phyloP scores from a whole-genome alignment of 164 flowering plant species.

The Chimonanthus salicifolius region DNA sequence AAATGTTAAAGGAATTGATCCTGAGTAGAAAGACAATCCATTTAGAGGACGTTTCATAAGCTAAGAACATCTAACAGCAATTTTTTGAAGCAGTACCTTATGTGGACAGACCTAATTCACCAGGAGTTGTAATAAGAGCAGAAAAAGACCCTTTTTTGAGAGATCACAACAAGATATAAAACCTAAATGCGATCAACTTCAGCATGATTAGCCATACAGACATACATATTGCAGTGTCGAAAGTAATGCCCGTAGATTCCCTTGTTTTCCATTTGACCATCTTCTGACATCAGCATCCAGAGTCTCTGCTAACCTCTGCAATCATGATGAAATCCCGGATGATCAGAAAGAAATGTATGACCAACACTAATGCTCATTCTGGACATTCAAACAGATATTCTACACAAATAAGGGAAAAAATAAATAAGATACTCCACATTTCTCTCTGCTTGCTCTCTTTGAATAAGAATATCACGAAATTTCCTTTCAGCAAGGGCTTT shows the following conservation, averaged over 20 bases:
- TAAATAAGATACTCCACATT: conserved; percentile 34
- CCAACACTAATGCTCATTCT: conserved; percentile 1
- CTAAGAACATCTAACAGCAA: background rate
- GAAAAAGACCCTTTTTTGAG: background rate
- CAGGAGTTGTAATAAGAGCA: background rate
- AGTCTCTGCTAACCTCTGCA: conserved; percentile 78
- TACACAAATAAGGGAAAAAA: conserved; percentile 11
- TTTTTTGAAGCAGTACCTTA: background rate
- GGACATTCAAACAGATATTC: conserved; percentile 3
- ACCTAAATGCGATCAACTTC: background rate
- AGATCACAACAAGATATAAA: background rate
- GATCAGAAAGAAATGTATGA: conserved; percentile 4
- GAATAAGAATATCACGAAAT: conserved; percentile 74
- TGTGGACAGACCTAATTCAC: background rate
- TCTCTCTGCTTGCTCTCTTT: conserved; percentile 85
- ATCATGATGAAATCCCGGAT: conserved; percentile 8
- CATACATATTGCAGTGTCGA: conserved; percentile 96
- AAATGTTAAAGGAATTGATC: background rate
- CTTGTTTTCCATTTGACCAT: conserved; percentile 89
- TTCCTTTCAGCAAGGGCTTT: conserved; percentile 95
- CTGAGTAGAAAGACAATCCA: background rate
- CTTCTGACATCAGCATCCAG: conserved; percentile 86
- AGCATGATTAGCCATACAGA: conserved; percentile 35
- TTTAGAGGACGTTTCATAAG: background rate
- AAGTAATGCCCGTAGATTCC: conserved; percentile 85